These are phyloP conservation scores for Lecanoromycetidae sp. DNA, from an alignment of 2,329 filamentous ascomycete genomes.

Conservation along the genomic window DNA sequence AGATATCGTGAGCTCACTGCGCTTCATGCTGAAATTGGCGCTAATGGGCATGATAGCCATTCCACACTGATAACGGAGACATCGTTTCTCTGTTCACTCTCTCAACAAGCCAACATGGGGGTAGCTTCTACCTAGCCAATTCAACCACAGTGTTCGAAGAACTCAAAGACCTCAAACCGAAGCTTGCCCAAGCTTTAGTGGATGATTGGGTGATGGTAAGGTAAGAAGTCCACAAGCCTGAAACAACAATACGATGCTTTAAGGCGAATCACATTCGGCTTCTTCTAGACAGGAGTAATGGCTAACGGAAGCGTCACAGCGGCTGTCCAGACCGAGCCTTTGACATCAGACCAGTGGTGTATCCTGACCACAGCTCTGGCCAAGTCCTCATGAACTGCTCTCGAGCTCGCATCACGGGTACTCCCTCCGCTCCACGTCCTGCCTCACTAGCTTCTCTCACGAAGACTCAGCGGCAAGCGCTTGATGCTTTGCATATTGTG, in stretches of 20 bases:
- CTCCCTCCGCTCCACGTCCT: slow-evolving; percentile 1
- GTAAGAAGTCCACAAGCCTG: not conserved
- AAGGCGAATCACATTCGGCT: not conserved
- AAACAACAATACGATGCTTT: not conserved
- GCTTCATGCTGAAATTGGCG: not conserved
- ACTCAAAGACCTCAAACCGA: not conserved
- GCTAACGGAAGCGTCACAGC: not conserved
- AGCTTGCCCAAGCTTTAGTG: not conserved
- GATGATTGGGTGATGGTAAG: slow-evolving; percentile 6
- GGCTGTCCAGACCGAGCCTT: not conserved
- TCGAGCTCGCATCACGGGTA: slow-evolving; percentile 10
- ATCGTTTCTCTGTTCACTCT: slow-evolving; percentile 7
- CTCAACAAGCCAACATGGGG: slow-evolving; percentile 3
- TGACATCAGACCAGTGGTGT: slow-evolving; percentile 5
- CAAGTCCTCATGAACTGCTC: slow-evolving; percentile 4
- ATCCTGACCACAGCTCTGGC: not conserved
- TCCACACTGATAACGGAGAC: slow-evolving; percentile 9
- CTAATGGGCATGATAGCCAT: not conserved
- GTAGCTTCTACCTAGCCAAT: slow-evolving; percentile 5
- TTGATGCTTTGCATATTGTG: slow-evolving; percentile 5
- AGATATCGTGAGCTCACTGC: slow-evolving; percentile 3
- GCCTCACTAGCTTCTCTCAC: not conserved
- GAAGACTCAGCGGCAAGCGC: not conserved
- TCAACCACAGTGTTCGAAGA: slow-evolving; percentile 4
- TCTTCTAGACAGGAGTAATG: not conserved